Base-by-base conservation (phyloP, 495 filamentous ascomycete species). In the Cudoniella acicularis region DNA sequence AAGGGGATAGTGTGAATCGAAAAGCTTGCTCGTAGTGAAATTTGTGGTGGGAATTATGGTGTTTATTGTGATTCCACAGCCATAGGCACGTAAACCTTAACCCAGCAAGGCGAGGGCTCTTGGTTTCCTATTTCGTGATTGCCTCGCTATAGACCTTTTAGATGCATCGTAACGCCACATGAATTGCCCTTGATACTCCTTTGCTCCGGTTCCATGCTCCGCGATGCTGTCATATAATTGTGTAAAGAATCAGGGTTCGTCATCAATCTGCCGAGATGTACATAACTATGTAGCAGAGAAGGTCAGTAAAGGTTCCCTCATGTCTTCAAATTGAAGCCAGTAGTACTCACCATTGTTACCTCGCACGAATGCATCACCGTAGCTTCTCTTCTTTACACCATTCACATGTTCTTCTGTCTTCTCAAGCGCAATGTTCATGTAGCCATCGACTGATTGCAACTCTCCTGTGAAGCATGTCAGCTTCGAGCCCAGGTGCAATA, bases 301-400 rank as follows among this genome's bases (percentile, higher is more conserved):
- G 10, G 18, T 41, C 21, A 62, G 49, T 9, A 42, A 52, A 26
- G 25, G 13, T 52, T 65, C 11, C 52, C 55, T 56, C 43, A 27
- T 24, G 46, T 69, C 40, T 36, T 30, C 16, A 25, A 41, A 47
- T 26, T 41, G 20, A 40, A 47, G 60, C 70, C 58, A 63, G n/a
- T n/a, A n/a, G n/a, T n/a, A n/a, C n/a, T n/a, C n/a, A 96, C 94
- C 94, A 62, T 98, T 98, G 72, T 98, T 98, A 60, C 94, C 94
- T 64, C 94, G 81, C 17, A 98, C 87, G 69, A 98, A 98, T 25
- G 95, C 91, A 77, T 98, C 94, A 0, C 95, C 94, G 72, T 96
- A 98, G 45, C 77, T 87, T 64, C 89, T 81, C 62, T 84, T 82
- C 68, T 90, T 81, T 57, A 83, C 83, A 23, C 93, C 95, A 68